phyloP scores from a whole-genome alignment of 805 yeast species.

The Diddensiella caesifluorescens region DNA sequence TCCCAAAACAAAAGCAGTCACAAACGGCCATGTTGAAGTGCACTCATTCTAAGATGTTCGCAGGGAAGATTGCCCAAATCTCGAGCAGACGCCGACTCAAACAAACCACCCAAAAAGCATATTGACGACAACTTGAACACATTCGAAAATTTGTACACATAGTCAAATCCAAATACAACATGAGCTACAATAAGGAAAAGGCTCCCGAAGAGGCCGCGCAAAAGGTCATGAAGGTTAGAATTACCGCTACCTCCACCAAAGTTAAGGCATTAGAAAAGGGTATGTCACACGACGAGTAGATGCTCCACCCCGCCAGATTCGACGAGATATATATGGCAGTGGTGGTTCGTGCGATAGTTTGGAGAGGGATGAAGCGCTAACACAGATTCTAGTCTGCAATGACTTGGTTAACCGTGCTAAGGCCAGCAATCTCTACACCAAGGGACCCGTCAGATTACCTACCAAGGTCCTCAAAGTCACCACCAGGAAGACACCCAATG shows the following conservation, averaged over 20 bases:
- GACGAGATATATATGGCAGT: not conserved
- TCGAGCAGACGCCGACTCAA: not conserved
- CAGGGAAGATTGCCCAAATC: too few species aligned
- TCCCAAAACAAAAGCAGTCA: too few species aligned
- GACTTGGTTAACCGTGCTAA: conserved; percentile 86
- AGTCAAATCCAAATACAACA: conserved; percentile 20
- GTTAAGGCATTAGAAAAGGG: conserved; percentile 92
- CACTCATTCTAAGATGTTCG: conserved; percentile 1
- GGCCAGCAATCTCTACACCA: conserved; percentile 76
- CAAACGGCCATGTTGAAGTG: too few species aligned
- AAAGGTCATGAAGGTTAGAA: conserved; percentile 94
- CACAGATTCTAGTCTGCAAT: conserved; percentile 69
- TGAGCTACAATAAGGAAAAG: conserved; percentile 58
- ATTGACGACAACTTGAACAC: too few species aligned
- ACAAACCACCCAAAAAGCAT: not conserved
- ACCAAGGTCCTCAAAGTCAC: conserved; percentile 96
- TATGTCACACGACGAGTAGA: conserved; percentile 16
- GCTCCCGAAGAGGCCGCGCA: conserved; percentile 75
- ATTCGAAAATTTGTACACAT: not conserved
- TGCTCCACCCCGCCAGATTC: not conserved
- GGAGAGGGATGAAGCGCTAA: too few species aligned
- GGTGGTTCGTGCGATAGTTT: not conserved
- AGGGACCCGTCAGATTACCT: conserved; percentile 99
- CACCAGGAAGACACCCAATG: conserved; percentile 99
- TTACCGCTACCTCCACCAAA: conserved; percentile 97